Base-by-base conservation (phyloP, 2,329 filamentous ascomycete species). In the Akanthomyces dipterigenus region DNA sequence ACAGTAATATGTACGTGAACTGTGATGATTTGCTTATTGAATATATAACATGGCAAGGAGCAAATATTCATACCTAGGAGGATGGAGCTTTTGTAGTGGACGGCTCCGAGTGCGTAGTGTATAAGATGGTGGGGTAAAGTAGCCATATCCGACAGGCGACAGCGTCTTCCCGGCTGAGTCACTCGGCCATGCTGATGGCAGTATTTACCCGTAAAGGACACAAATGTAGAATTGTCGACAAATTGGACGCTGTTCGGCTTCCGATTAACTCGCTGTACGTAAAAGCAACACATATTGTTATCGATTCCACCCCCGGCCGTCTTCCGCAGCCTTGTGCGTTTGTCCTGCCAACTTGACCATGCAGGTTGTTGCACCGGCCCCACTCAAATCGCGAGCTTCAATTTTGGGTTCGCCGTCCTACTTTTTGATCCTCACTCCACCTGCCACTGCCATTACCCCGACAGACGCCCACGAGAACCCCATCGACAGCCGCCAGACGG, bases 181-280 rank as follows among this genome's bases (percentile, higher is more conserved):
- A 60, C 56, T 45, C 56, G 56, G 56, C 28, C 24, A 48, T 38
- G 56, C 56, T 53, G 46, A 60, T 45, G 55, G 42, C 26, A n/a
- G 11, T n/a, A 38, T 5, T 28, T n/a, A 31, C 34, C 14, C 14
- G 11, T 12, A n/a, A 31, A 6, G 40, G 31, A 38, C 11, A 9
- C 31, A 40, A 24, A 42, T 14, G 6, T 4, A 8, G 20, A 20
- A 11, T 24, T 53, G 28, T 12, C 12, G 12, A 53, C 4, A 38
- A 28, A 28, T 14, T 49, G 24, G 24, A 49, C 4, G 20, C 5
- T 16, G 26, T 49, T 31, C 12, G 26, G 26, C 12, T 31, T 28
- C 18, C 18, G 20, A n/a, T 3, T 9, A 42, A 2, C 14, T 55
- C 6, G 1, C 11, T 20, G 9, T 26, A n/a, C 51, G 24, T 38